These are phyloP conservation scores for Aspergillus hiratsukae DNA, from an alignment of 2,329 filamentous ascomycete genomes.

Conservation along the genomic window DNA sequence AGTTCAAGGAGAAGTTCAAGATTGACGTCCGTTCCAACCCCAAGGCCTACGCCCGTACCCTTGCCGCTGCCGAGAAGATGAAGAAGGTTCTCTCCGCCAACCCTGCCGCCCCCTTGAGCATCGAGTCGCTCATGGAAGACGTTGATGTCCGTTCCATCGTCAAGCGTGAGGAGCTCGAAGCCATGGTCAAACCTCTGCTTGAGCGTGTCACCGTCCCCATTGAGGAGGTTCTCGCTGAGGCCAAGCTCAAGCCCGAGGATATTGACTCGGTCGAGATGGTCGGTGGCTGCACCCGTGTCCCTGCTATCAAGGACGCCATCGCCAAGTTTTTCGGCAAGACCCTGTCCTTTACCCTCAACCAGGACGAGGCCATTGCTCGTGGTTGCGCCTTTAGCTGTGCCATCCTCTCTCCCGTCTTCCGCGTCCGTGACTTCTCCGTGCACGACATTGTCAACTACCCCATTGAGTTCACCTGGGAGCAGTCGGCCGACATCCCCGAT, in stretches of 20 bases:
- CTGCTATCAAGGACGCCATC: constrained; percentile 84
- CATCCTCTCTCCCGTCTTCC: constrained; percentile 95
- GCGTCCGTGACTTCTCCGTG: constrained; percentile 94
- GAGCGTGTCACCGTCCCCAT: constrained; percentile 67
- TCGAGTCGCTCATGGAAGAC: constrained; percentile 98
- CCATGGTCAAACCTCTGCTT: constrained; percentile 79
- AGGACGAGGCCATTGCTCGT: constrained; percentile 93
- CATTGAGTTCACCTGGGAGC: constrained; percentile 98
- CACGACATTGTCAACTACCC: constrained; percentile 98
- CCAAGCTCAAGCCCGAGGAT: constrained; percentile 84
- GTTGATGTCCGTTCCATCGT: constrained; percentile 84
- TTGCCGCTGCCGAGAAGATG: constrained; percentile 87
- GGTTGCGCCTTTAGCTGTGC: constrained; percentile 97
- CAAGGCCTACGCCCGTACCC: constrained; percentile 83
- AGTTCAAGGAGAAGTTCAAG: constrained; percentile 98
- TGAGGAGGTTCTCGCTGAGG: constrained; percentile 89
- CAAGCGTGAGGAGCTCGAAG: constrained; percentile 91
- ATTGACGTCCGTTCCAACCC: constrained; percentile 88
- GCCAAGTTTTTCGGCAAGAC: constrained; percentile 86
- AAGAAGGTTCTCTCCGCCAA: constrained; percentile 99
- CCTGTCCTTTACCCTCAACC: constrained; percentile 95
- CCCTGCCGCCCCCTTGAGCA: constrained; percentile 85
- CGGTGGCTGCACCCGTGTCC: constrained; percentile 90
- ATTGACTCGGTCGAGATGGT: constrained; percentile 93
- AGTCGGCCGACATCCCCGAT: constrained; percentile 95